Percentiles rank a stretch among this genome's conserved stretches.
Evolutionary conservation across 2,329 filamentous ascomycete species (phyloP).

Genomic region (Thelonectria discophora): DNA sequence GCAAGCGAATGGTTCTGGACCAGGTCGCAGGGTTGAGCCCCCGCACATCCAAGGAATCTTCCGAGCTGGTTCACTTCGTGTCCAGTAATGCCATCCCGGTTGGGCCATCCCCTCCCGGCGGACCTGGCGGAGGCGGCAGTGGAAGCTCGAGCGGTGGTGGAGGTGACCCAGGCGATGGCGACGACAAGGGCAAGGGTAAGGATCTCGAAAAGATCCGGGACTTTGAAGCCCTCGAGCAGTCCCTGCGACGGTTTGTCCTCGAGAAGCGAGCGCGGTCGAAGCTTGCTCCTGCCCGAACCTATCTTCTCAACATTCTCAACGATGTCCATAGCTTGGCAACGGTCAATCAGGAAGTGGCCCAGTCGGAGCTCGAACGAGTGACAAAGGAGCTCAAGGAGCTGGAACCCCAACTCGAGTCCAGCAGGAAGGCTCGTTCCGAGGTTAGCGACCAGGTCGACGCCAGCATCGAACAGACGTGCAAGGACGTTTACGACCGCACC

Average conservation of each 20-base stretch:
- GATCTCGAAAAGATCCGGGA: constrained; percentile 88
- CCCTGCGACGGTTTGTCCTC: constrained; percentile 89
- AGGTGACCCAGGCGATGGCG: constrained; percentile 64
- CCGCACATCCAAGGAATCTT: constrained; percentile 88
- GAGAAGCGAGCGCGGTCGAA: constrained; percentile 97
- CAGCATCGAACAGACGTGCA: constrained; percentile 85
- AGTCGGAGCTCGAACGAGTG: constrained; percentile 85
- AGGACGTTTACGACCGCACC: constrained; percentile 86
- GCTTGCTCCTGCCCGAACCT: constrained; percentile 93
- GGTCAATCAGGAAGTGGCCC: constrained; percentile 88
- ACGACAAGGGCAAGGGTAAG: constrained; percentile 82
- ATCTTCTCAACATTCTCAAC: constrained; percentile 90
- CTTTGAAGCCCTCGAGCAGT: constrained; percentile 89
- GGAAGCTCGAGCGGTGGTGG: constrained; percentile 64
- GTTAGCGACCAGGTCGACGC: constrained; percentile 83
- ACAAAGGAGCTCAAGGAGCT: constrained; percentile 81
- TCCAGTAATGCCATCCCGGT: constrained; percentile 95
- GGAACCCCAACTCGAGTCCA: constrained; percentile 85
- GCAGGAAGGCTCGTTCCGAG: constrained; percentile 80
- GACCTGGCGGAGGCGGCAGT: constrained; percentile 62
- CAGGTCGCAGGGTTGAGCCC: constrained; percentile 90
- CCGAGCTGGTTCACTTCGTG: constrained; percentile 95
- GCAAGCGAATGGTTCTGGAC: constrained; percentile 91
- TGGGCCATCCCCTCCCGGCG: constrained; percentile 64
- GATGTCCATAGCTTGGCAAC: constrained; percentile 84